Conservation (phyloP, 2,329 filamentous ascomycete species). For the Biscogniauxia mediterranea region DNA sequence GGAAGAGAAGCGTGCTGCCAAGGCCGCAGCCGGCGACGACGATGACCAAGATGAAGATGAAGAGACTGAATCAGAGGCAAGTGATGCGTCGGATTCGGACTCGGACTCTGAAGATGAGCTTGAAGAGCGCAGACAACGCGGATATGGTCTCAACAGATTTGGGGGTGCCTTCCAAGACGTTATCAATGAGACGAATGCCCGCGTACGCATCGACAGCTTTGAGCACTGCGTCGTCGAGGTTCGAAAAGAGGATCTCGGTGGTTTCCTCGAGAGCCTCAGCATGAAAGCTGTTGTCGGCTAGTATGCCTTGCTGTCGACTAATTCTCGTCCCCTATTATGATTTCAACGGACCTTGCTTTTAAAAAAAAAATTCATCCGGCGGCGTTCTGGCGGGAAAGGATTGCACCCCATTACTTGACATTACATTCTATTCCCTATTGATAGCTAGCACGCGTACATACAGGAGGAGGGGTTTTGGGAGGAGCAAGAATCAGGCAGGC, state of each 20-base stretch:
- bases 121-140: conserved; percentile 54
- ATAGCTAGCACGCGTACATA: background rate
- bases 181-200: conserved; percentile 82
- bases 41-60: conserved; percentile 49
- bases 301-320: background rate
- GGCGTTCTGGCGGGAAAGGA: background rate
- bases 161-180: conserved; percentile 96
- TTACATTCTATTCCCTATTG: background rate
- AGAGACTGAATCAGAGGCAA: conserved; percentile 50
- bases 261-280: conserved; percentile 88
- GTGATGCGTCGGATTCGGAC: conserved; percentile 47
- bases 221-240: conserved; percentile 98
- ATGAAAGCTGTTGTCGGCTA: conserved; percentile 80
- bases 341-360: background rate
- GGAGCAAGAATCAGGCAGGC: background rate
- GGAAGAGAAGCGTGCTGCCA: conserved; percentile 61
- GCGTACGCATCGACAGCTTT: conserved; percentile 92
- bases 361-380: background rate
- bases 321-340: background rate
- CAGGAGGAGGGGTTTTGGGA: background rate
- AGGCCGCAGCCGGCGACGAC: conserved; percentile 48
- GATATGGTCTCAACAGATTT: conserved; percentile 82
- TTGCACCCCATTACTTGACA: background rate
- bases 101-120: conserved; percentile 48
- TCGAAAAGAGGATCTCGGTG: conserved; percentile 88